Conservation (phyloP, 176 grass and related monocot genomes). For the Carex myosuroides region DNA sequence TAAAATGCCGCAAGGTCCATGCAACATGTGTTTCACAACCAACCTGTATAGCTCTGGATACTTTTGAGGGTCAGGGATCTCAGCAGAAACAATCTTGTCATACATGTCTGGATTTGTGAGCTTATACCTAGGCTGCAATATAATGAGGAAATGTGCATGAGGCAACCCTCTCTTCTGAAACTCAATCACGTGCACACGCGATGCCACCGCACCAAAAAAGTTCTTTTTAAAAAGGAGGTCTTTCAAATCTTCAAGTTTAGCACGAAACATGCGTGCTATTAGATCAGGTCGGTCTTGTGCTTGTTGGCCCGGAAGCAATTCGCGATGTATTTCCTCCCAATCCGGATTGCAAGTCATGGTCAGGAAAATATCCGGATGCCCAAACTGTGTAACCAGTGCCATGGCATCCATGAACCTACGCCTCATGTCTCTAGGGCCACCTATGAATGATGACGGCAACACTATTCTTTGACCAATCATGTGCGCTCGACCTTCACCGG, state of each 20-base stretch:
- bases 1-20: conserved; percentile 20
- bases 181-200: no score
- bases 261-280: no score
- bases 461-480: not conserved
- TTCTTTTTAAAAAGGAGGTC: no score
- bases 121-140: not conserved
- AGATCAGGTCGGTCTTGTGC: not conserved
- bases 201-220: no score
- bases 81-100: not conserved
- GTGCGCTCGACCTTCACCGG: not conserved
- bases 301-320: not conserved
- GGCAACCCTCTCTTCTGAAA: not conserved
- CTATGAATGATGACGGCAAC: not conserved
- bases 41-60: not conserved
- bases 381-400: not conserved
- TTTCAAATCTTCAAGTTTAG: not conserved
- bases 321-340: not conserved
- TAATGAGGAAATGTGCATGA: conserved; percentile 7
- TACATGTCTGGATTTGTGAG: conserved; percentile 8
- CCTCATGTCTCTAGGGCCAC: not conserved
- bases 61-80: conserved; percentile 13
- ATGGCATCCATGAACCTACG: not conserved
- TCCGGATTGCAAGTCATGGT: not conserved
- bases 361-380: not conserved
- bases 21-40: conserved; percentile 23